Conservation (phyloP, 371 early-diverging fungal genomes). For the Capillidium rhysosporum region DNA sequence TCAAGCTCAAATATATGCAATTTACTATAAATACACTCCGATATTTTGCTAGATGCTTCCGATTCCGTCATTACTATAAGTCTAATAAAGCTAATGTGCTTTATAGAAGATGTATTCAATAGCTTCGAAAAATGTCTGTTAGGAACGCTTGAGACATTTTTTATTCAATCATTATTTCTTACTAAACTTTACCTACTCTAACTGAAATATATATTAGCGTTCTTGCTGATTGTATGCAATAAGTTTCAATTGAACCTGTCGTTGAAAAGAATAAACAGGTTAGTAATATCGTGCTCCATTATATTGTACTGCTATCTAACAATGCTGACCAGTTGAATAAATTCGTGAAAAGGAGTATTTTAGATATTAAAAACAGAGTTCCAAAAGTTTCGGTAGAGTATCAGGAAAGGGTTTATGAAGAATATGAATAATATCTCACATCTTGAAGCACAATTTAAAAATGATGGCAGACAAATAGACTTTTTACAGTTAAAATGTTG, state of each 20-base stretch:
- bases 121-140: slow-evolving; percentile 1
- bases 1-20: slow-evolving; percentile 1
- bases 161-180: background rate
- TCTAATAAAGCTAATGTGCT: background rate
- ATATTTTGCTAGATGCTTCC: slow-evolving; percentile 4
- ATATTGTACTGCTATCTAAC: slow-evolving; percentile 22
- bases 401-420: too few relatives aligned
- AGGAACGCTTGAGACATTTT: background rate
- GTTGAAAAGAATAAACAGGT: slow-evolving; percentile 9
- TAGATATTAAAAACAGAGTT: slow-evolving; percentile 9
- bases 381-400: background rate
- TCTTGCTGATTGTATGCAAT: slow-evolving; percentile 46
- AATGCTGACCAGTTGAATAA: slow-evolving; percentile 14
- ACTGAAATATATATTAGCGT: slow-evolving; percentile 34
- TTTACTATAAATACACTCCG: slow-evolving; percentile 2
- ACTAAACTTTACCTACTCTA: background rate
- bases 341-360: slow-evolving; percentile 8
- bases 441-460: slow-evolving; percentile 9
- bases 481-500: slow-evolving; percentile 42
- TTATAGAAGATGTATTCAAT: background rate
- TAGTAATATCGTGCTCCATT: slow-evolving; percentile 34
- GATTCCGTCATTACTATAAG: background rate
- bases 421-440: background rate
- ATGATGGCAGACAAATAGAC: slow-evolving; percentile 22
- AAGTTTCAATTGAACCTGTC: slow-evolving; percentile 32